These are phyloP conservation scores for Torulaspora delbrueckii DNA, from an alignment of 805 yeast genomes.

Conservation along the genomic window DNA sequence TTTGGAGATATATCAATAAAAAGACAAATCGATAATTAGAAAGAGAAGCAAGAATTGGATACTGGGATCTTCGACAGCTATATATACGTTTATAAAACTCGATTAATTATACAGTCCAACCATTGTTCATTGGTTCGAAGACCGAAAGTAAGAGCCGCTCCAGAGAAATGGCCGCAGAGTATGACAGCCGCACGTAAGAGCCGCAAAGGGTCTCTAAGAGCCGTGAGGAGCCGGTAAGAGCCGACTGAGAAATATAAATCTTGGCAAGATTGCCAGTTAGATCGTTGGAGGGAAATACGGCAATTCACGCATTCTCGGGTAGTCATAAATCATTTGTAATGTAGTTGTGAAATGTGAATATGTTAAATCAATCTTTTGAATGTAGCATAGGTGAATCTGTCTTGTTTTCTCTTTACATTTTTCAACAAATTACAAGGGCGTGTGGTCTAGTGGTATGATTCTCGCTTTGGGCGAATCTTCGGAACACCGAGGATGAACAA, in stretches of 20 bases:
- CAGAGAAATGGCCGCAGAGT: background rate
- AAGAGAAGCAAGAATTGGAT: too few relatives aligned
- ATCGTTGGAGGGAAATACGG: too few relatives aligned
- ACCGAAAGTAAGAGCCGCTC: background rate
- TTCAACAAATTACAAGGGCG: slow-evolving; percentile 20
- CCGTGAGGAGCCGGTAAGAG: background rate
- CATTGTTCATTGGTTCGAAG: background rate
- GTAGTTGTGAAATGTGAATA: too few relatives aligned
- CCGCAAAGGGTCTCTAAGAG: background rate
- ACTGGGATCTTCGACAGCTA: background rate
- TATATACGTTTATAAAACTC: background rate
- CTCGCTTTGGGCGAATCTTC: slow-evolving; percentile 31
- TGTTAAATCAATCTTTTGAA: too few relatives aligned
- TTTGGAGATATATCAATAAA: background rate
- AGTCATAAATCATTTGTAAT: too few relatives aligned
- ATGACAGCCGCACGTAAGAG: background rate
- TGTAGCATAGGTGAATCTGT: too few relatives aligned
- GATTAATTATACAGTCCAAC: background rate
- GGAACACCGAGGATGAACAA: slow-evolving; percentile 11
- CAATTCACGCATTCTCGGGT: too few relatives aligned
- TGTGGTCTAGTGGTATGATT: slow-evolving; percentile 35
- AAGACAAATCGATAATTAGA: background rate
- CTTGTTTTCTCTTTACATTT: fast-evolving
- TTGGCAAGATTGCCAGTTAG: background rate
- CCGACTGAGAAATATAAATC: background rate